Base-by-base conservation (phyloP, 371 early-diverging fungal species). In the Vairimorpha apis region DNA sequence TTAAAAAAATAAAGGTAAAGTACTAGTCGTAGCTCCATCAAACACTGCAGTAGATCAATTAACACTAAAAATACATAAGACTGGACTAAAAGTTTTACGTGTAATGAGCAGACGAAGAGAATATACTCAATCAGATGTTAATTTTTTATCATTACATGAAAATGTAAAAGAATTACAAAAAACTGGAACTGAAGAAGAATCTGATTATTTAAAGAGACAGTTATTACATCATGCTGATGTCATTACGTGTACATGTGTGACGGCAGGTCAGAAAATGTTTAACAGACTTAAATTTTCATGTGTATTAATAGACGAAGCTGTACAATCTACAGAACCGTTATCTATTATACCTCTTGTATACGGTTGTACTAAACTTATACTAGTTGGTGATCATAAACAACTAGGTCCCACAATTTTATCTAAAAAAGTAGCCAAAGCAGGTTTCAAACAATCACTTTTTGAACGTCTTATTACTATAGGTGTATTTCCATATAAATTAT, bases 331-430 rank as follows among this genome's bases (percentile, higher is more conserved):
- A 30, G 97, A 97, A 76, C 95, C 96, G 0, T 93, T 93, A 82
- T 90, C 91, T 79, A 85, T 97, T 86, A 95, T 97, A 69, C 95
- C 96, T 2, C 85, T 96, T 43, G 91, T 94, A 7, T 84, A 91
- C 53, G 94, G 95, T 2, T 88, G 89, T 59, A 91, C 90, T 74
- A 95, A 95, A 83, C 89, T 90, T 16, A 91, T 97, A 0, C 86
- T 97, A 12, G 94, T 97, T 1, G 98, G 98, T 33, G 98, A 97
- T 83, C 96, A 96, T 79, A 94, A 95, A 83, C 98, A 97, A 81
- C 83, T 97, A 23, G 95, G 95, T 1, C 96, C 98, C 2, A 94
- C 95, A 12, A 90, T 96, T 62, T 88, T 94, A 87, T 91, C 90
- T 86, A 94, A 94, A 82, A 90, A 92, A 72, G 94, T 94, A 0